These are phyloP conservation scores for Vitis cinerea DNA, from an alignment of 164 flowering plant genomes.

Conservation along the genomic window DNA sequence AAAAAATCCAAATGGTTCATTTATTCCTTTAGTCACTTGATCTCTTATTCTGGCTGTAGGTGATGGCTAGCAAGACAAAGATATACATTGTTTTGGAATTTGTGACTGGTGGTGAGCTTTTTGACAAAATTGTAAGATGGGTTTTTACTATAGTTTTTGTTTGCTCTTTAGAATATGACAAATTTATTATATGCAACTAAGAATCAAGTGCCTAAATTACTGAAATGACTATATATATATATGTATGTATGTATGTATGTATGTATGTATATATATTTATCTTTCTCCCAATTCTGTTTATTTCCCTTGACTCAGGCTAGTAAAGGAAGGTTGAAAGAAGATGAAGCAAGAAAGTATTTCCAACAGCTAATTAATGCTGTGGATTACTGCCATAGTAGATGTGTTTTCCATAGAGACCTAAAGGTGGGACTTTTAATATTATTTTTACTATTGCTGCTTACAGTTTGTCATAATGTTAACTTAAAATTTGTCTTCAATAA, in stretches of 20 bases:
- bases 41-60: constrained; percentile 40
- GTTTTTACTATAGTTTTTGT: not conserved
- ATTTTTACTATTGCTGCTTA: not conserved
- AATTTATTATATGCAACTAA: not conserved
- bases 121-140: constrained; percentile 83
- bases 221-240: not conserved
- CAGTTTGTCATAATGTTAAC: not conserved
- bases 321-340: constrained; percentile 84
- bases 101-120: constrained; percentile 93
- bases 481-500: not conserved
- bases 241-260: too few relatives aligned
- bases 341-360: constrained; percentile 90
- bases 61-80: constrained; percentile 97
- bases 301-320: constrained; percentile 43
- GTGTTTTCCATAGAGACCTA: constrained; percentile 89
- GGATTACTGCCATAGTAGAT: constrained; percentile 97
- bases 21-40: not conserved
- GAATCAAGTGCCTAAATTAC: not conserved
- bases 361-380: constrained; percentile 95
- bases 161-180: not conserved
- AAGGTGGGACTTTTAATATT: constrained; percentile 48
- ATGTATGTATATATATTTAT: not conserved
- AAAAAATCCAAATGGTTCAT: not conserved
- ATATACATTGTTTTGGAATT: constrained; percentile 86
- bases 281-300: not conserved